A percentile compares a stretch with the other conserved stretches of the same genome.
Conservation (phyloP, 2,329 filamentous ascomycete species). For the Aureobasidium zeae region DNA sequence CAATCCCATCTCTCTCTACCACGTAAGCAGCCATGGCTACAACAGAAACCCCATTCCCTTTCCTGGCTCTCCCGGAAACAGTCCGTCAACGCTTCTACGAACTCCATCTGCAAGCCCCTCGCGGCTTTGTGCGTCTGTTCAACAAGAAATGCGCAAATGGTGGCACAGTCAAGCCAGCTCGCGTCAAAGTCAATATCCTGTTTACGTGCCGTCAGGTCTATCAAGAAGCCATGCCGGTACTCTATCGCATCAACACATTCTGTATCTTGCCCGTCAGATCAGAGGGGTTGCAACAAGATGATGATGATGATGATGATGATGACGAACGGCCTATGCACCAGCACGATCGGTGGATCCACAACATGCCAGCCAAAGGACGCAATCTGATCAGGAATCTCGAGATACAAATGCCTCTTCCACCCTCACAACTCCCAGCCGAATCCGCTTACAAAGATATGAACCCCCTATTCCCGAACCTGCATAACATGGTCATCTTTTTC, state of each 20-base stretch:
- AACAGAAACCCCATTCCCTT: constrained; percentile 1
- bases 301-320: no score
- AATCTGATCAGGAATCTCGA: constrained; percentile 5
- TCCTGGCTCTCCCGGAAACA: constrained; percentile 2
- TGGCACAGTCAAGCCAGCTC: not conserved
- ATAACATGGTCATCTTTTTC: not conserved
- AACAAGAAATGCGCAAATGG: not conserved
- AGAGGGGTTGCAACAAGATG: no score
- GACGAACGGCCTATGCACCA: not conserved
- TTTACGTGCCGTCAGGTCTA: constrained; percentile 5
- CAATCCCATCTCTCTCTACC: no score
- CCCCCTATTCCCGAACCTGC: not conserved
- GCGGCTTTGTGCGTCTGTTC: not conserved
- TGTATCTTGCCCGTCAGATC: not conserved
- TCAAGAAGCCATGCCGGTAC: constrained; percentile 5
- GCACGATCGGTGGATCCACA: not conserved
- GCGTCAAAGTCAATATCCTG: constrained; percentile 1
- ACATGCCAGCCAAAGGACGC: constrained; percentile 1
- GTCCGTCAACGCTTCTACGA: constrained; percentile 7
- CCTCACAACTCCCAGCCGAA: no score
- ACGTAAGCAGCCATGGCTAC: not conserved
- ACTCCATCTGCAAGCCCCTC: not conserved
- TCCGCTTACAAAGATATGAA: not conserved
- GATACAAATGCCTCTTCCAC: not conserved
- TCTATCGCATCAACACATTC: constrained; percentile 5